Evolutionary conservation across 2,329 filamentous ascomycete genomes (phyloP).

Genomic region (Talaromyces sp.): DNA sequence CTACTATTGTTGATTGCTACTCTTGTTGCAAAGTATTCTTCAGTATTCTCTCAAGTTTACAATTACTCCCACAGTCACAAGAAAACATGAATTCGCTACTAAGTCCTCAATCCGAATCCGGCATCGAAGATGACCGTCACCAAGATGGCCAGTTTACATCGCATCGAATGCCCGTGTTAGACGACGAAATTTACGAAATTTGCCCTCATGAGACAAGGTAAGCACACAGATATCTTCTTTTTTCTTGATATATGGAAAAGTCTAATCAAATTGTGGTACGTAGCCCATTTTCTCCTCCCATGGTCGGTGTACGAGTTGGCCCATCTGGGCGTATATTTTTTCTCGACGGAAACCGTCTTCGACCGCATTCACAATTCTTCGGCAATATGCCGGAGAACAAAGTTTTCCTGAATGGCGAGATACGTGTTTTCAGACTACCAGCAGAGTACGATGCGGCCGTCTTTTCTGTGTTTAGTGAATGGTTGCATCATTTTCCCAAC

Average conservation of each 20-base stretch:
- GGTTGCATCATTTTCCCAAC: too few relatives aligned
- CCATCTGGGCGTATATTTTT: neutral
- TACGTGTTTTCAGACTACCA: neutral
- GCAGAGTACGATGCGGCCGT: neutral
- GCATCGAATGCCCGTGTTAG: too few relatives aligned
- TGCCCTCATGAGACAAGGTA: too few relatives aligned
- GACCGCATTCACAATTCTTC: neutral
- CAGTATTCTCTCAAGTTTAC: neutral
- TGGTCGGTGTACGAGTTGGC: neutral
- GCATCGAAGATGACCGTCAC: too few relatives aligned
- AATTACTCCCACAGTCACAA: neutral
- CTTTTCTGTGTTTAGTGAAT: neutral
- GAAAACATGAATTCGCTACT: neutral
- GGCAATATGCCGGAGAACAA: neutral
- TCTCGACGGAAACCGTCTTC: neutral
- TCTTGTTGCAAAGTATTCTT: too few relatives aligned
- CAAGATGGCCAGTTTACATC: too few relatives aligned
- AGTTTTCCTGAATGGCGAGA: neutral
- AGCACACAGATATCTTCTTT: too few relatives aligned
- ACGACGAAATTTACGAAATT: too few relatives aligned
- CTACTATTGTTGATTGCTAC: too few relatives aligned
- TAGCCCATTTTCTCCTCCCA: too few relatives aligned
- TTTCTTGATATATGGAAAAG: too few relatives aligned
- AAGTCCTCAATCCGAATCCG: neutral
- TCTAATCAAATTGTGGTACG: too few relatives aligned